Percentiles rank a stretch among this genome's conserved stretches.
phyloP scores from a whole-genome alignment of 306 rosid species.

The Corylus heterophylla region DNA sequence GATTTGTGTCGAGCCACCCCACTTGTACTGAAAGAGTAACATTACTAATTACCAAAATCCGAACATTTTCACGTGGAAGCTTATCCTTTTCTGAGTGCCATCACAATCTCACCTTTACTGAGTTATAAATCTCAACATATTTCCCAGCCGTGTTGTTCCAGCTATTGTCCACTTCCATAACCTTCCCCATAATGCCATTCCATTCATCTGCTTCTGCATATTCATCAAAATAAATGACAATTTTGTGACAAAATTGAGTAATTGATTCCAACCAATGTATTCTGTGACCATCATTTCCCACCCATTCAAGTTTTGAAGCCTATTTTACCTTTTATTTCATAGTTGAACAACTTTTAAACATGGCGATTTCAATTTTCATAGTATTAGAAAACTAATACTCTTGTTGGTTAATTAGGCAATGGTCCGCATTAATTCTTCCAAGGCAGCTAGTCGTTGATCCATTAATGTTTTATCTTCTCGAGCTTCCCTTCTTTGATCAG shows the following conservation, averaged over 20 bases:
- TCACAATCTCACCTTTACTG: slow-evolving; percentile 4
- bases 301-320: too few species aligned
- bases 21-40: too few species aligned
- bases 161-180: slow-evolving; percentile 41
- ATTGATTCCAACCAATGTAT: neutral
- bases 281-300: neutral
- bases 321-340: neutral
- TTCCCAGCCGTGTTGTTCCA: slow-evolving; percentile 45
- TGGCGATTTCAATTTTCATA: neutral
- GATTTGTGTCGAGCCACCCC: too few species aligned
- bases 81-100: neutral
- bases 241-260: neutral
- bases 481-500: too few species aligned
- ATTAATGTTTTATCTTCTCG: too few species aligned
- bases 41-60: too few species aligned
- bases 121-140: slow-evolving; percentile 31
- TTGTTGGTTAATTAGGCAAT: neutral
- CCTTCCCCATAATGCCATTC: slow-evolving; percentile 34
- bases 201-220: slow-evolving; percentile 35
- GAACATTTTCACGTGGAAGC: neutral
- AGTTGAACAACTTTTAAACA: neutral
- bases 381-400: neutral
- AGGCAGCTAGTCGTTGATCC: too few species aligned
- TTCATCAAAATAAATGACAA: neutral
- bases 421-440: too few species aligned